Conservation (phyloP, 2,329 filamentous ascomycete genomes). For the Aspergillus carbonarius region DNA sequence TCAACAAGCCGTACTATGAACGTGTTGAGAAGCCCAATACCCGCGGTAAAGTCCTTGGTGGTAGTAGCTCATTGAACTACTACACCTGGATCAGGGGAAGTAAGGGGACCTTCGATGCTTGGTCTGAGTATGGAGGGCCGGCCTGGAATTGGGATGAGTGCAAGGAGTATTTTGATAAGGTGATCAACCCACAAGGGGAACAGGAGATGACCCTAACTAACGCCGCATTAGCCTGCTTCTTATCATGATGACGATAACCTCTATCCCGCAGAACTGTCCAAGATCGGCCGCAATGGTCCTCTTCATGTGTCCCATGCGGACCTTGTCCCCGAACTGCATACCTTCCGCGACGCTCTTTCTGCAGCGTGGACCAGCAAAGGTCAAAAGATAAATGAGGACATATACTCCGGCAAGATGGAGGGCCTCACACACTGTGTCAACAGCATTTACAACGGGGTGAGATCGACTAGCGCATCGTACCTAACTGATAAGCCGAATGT, state of each 20-base stretch:
- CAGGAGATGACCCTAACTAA: neutral
- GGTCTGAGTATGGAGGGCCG: neutral
- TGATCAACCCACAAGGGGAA: neutral
- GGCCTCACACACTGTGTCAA: constrained; percentile 1
- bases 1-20: neutral
- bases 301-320: neutral
- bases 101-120: neutral
- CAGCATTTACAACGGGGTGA: neutral
- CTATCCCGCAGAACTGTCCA: neutral
- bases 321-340: neutral
- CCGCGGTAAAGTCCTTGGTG: neutral
- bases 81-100: neutral
- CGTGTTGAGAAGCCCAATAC: constrained; percentile 1
- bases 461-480: neutral
- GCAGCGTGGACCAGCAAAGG: neutral
- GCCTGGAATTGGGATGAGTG: neutral
- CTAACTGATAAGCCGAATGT: neutral
- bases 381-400: neutral
- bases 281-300: neutral
- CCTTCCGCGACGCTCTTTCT: neutral
- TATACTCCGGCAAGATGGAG: constrained; percentile 1
- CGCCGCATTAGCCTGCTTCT: neutral
- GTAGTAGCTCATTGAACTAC: neutral
- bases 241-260: constrained; percentile 1
- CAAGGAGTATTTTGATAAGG: constrained; percentile 1